Conservation (phyloP, 2,329 filamentous ascomycete genomes). For the Zasmidium citrigriseum region DNA sequence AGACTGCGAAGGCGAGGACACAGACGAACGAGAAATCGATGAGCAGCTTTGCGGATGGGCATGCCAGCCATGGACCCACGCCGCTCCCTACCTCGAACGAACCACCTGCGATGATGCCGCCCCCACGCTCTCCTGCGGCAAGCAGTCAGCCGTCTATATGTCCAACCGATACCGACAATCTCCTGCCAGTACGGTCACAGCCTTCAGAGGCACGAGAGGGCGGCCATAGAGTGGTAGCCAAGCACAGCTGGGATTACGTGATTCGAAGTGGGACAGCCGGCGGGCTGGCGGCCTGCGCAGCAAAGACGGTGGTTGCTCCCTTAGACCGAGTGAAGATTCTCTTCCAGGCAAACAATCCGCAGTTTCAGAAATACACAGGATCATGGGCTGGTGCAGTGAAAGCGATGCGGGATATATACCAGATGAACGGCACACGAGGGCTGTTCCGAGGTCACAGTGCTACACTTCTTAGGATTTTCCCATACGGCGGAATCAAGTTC, state of each 20-base stretch:
- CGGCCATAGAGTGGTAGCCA: slow-evolving; percentile 48
- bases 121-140: slow-evolving; percentile 21
- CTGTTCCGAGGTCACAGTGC: slow-evolving; percentile 94
- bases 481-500: slow-evolving; percentile 97
- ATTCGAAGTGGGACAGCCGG: slow-evolving; percentile 83
- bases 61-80: slow-evolving; percentile 30
- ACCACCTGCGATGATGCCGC: slow-evolving; percentile 40
- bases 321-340: slow-evolving; percentile 98
- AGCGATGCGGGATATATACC: slow-evolving; percentile 82
- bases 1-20: slow-evolving; percentile 1
- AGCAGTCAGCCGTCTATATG: slow-evolving; percentile 44
- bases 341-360: slow-evolving; percentile 92
- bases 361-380: slow-evolving; percentile 89
- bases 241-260: slow-evolving; percentile 79
- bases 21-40: slow-evolving; percentile 23
- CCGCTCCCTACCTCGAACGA: slow-evolving; percentile 27
- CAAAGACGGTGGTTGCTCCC: slow-evolving; percentile 91
- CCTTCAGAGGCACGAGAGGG: neutral
- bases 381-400: slow-evolving; percentile 82
- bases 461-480: slow-evolving; percentile 90
- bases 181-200: slow-evolving; percentile 42
- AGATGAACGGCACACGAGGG: slow-evolving; percentile 69
- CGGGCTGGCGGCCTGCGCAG: slow-evolving; percentile 87
- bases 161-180: slow-evolving; percentile 55
- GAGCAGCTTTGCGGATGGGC: slow-evolving; percentile 28